phyloP scores from a whole-genome alignment of 192 early-diverging fungal genomes.

The Coemansia sp. region DNA sequence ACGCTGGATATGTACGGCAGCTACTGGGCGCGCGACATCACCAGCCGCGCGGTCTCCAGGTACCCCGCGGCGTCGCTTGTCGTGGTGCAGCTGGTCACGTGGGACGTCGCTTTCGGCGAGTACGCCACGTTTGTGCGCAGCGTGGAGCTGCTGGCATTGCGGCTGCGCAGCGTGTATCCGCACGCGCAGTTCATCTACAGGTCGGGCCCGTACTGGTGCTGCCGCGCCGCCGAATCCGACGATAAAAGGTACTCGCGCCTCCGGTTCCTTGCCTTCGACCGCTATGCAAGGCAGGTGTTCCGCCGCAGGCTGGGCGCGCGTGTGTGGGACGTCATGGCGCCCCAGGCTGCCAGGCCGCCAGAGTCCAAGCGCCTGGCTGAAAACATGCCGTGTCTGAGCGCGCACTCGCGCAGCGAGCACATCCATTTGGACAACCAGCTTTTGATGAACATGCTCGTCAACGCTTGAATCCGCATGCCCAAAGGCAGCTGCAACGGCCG shows the following conservation, averaged over 20 bases:
- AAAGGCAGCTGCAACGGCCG: too few relatives aligned
- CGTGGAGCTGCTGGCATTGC: conserved; percentile 10
- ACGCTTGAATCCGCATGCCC: background rate
- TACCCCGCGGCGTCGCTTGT: conserved; percentile 23
- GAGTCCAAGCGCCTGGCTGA: conserved; percentile 25
- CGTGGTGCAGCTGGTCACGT: conserved; percentile 41
- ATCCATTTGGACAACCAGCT: conserved; percentile 50
- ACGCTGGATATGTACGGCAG: conserved; percentile 43
- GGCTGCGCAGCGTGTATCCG: conserved; percentile 29
- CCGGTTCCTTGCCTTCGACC: conserved; percentile 35
- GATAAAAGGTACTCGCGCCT: conserved; percentile 36
- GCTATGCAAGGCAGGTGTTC: conserved; percentile 19
- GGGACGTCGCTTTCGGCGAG: conserved; percentile 34
- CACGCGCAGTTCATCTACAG: conserved; percentile 35
- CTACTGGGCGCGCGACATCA: conserved; percentile 46
- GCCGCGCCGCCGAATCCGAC: conserved; percentile 23
- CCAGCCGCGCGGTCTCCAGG: background rate
- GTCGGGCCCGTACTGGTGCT: conserved; percentile 47
- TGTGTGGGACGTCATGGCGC: conserved; percentile 31
- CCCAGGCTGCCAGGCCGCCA: conserved; percentile 17
- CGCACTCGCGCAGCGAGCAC: conserved; percentile 29
- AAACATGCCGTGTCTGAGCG: conserved; percentile 48
- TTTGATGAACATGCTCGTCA: conserved; percentile 44
- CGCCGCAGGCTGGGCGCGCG: conserved; percentile 14
- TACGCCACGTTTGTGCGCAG: conserved; percentile 15